Evolutionary conservation across 331 rosid species (phyloP), one percentile per base, ranked within the genome.

Genomic region (Quercus phellos): DNA sequence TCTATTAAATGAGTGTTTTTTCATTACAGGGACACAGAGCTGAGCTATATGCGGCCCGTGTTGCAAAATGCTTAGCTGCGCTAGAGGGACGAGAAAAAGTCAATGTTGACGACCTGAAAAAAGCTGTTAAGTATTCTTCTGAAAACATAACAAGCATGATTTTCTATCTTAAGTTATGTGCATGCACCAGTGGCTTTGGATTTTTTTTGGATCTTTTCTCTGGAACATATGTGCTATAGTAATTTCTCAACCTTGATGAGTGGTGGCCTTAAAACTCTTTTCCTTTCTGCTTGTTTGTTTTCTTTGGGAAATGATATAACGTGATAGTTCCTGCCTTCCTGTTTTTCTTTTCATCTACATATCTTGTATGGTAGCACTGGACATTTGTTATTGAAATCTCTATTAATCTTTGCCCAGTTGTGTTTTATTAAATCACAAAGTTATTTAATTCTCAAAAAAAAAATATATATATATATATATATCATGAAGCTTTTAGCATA

Each of bases 71-170:
- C 86, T 84, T 94, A 80, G 95, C 99, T 80, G 92, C 97, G 84
- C 68, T 94, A 51, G 99, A 94, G 60, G 99, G 98, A 80, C 93
- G 99, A 55, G 99, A 94, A 82, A 90, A 92, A 85, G 98, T 90
- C 79, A 81, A 77, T 22, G 98, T 85, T 35, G 99, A 94, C 79
- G 98, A 94, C 88, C 92, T 94, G 84, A 92, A 90, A 84, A 92
- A 92, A 88, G 93, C 99, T 77, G 99, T 92, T 84, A 88, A 87
- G 97, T 76, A 77, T 81, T 82, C 80, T 77, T 82, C 75, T 71
- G 69, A 76, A 79, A 68, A 59, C 64, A 73, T 68, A 75, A 68
- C 72, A 26, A 53, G 16, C 74, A 38, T 64, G 66, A 76, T 60
- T 77, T 51, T 68, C 43, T 50, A 30, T 79, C 42, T 51, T 71